phyloP scores from a whole-genome alignment of 768 basidiomycete species.

The Pulveroboletus sp. region DNA sequence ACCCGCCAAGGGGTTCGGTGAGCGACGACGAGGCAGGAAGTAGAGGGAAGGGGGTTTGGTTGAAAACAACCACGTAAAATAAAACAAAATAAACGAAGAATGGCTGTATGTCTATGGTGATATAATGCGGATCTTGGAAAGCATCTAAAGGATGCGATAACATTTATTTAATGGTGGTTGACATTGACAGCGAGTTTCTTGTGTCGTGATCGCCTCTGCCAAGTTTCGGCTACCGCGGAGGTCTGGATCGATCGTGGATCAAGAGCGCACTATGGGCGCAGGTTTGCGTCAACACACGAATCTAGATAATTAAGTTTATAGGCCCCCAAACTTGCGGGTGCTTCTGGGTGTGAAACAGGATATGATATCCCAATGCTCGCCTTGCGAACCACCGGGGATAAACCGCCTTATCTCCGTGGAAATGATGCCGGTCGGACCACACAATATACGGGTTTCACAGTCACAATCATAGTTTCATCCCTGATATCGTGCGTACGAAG shows the following conservation, averaged over 20 bases:
- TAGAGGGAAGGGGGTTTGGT: not conserved
- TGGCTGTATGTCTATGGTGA: too few species aligned
- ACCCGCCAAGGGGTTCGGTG: constrained; percentile 29
- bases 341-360: too few species aligned
- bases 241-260: not conserved
- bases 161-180: too few species aligned
- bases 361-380: not conserved
- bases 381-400: not conserved
- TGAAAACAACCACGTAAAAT: too few species aligned
- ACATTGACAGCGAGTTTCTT: not conserved
- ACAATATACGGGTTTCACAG: not conserved
- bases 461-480: not conserved
- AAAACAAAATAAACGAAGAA: too few species aligned
- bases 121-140: too few species aligned
- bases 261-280: not conserved
- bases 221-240: constrained; percentile 7
- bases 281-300: not conserved
- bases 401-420: constrained; percentile 11
- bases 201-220: not conserved
- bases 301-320: not conserved
- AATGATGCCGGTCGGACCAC: constrained; percentile 1
- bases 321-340: too few species aligned
- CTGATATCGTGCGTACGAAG: not conserved
- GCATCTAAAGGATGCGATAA: too few species aligned
- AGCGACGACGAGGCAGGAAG: constrained; percentile 19